These are phyloP conservation scores for Plectosphaerella sp. DNA, from an alignment of 2,329 filamentous ascomycete species.

Conservation along the genomic window DNA sequence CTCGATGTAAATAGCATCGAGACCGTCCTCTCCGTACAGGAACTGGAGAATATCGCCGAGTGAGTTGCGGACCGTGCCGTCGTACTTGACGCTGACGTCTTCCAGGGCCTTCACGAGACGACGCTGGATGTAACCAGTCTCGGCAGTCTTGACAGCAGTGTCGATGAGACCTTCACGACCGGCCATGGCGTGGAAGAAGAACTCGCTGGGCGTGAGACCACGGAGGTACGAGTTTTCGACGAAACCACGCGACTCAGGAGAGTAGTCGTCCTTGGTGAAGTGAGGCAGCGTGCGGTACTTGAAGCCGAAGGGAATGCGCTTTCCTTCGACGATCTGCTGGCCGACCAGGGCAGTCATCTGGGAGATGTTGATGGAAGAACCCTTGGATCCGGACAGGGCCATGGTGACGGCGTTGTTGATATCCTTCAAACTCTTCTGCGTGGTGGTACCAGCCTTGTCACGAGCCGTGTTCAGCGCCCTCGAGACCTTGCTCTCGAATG, in stretches of 20 bases:
- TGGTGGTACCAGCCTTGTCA: conserved; percentile 91
- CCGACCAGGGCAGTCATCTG: conserved; percentile 99
- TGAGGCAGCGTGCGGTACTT: conserved; percentile 96
- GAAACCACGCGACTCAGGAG: conserved; percentile 92
- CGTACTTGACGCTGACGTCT: conserved; percentile 96
- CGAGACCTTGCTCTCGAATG: conserved; percentile 95
- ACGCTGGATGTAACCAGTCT: conserved; percentile 98
- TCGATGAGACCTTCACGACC: conserved; percentile 99
- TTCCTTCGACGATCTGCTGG: conserved; percentile 96
- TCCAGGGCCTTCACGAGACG: conserved; percentile 97
- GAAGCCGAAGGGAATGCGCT: conserved; percentile 98
- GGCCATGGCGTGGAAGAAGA: conserved; percentile 99
- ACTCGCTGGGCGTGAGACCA: conserved; percentile 90
- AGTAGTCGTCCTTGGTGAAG: conserved; percentile 99
- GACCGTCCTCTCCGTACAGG: conserved; percentile 93
- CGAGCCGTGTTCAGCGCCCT: conserved; percentile 91
- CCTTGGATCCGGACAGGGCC: conserved; percentile 95
- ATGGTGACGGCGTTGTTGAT: conserved; percentile 96
- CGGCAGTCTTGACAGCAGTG: conserved; percentile 98
- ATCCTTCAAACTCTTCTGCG: conserved; percentile 89
- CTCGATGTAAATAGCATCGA: conserved; percentile 91
- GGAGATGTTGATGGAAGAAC: conserved; percentile 98
- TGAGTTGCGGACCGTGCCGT: conserved; percentile 95
- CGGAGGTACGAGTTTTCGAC: conserved; percentile 98
- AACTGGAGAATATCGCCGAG: conserved; percentile 96